phyloP scores from a whole-genome alignment of 148 eudicot genomes.

The Spergularia bocconei region DNA sequence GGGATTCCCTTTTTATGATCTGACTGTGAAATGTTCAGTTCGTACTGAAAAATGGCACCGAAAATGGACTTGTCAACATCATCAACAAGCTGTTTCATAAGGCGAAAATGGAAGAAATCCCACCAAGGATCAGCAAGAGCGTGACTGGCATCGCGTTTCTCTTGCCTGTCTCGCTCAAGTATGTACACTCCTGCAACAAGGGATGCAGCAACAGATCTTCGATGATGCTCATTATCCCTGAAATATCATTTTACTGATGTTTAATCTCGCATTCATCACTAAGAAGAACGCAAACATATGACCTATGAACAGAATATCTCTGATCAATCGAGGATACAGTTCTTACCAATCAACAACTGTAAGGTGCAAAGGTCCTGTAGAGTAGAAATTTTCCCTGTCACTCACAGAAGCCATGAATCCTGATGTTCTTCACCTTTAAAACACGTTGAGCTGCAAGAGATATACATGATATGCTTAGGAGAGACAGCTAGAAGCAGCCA shows the following conservation, averaged over 20 bases:
- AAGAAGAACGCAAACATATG: background rate
- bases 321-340: constrained; percentile 6
- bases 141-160: constrained; percentile 38
- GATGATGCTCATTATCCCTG: constrained; percentile 24
- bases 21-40: constrained; percentile 11
- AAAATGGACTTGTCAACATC: constrained; percentile 46
- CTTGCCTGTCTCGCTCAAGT: constrained; percentile 59
- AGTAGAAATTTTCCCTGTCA: constrained; percentile 58
- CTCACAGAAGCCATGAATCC: constrained; percentile 17
- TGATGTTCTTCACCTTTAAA: background rate
- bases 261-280: background rate
- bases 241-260: background rate
- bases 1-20: constrained; percentile 35
- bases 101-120: constrained; percentile 48
- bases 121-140: constrained; percentile 78
- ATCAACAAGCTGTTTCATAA: constrained; percentile 36
- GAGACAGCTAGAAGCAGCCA: no score
- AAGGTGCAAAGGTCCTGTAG: constrained; percentile 64
- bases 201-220: constrained; percentile 58
- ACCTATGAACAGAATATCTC: no score
- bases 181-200: constrained; percentile 71
- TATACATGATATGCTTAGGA: no score
- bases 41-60: constrained; percentile 58
- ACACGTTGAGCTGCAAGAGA: no score
- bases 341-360: constrained; percentile 74